phyloP scores from a whole-genome alignment of 139 green algal genomes.

The Chlorella sorokiniana region DNA sequence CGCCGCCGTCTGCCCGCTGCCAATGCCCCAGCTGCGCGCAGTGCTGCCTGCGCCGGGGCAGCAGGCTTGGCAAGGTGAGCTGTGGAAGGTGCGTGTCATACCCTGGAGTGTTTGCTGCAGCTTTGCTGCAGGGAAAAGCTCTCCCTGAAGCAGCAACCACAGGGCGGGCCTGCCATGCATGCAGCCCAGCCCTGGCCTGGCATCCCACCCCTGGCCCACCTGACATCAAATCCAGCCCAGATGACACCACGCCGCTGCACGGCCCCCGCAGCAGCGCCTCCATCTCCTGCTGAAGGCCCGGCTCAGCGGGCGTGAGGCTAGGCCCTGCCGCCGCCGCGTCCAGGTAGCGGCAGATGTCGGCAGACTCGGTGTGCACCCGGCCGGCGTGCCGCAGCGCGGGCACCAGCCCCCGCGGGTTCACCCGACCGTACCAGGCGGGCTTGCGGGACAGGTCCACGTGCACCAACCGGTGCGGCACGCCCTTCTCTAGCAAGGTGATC shows the following conservation, averaged over 20 bases:
- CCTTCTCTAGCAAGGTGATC: slow-evolving; percentile 65
- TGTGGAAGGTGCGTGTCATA: neutral
- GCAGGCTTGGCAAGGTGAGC: too few species aligned
- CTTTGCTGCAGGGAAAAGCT: neutral
- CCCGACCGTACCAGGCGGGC: slow-evolving; percentile 52
- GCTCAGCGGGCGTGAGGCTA: slow-evolving; percentile 32
- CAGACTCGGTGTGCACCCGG: neutral
- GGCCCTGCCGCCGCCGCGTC: neutral
- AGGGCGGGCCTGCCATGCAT: neutral
- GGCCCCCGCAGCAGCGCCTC: slow-evolving; percentile 16
- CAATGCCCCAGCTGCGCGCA: slow-evolving; percentile 55
- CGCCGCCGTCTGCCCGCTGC: slow-evolving; percentile 26
- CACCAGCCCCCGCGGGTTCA: slow-evolving; percentile 62
- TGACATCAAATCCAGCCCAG: slow-evolving; percentile 44
- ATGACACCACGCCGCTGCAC: neutral
- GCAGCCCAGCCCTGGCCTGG: neutral
- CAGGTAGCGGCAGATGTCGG: slow-evolving; percentile 15
- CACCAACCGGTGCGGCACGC: slow-evolving; percentile 54
- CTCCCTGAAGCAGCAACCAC: neutral
- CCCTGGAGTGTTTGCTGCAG: neutral
- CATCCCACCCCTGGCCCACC: neutral
- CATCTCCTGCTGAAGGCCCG: slow-evolving; percentile 24
- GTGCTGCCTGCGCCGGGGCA: slow-evolving; percentile 3
- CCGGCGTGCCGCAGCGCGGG: slow-evolving; percentile 52
- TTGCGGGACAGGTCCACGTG: slow-evolving; percentile 70